Conservation (phyloP, 331 rosid species). For the Malus hybrid region DNA sequence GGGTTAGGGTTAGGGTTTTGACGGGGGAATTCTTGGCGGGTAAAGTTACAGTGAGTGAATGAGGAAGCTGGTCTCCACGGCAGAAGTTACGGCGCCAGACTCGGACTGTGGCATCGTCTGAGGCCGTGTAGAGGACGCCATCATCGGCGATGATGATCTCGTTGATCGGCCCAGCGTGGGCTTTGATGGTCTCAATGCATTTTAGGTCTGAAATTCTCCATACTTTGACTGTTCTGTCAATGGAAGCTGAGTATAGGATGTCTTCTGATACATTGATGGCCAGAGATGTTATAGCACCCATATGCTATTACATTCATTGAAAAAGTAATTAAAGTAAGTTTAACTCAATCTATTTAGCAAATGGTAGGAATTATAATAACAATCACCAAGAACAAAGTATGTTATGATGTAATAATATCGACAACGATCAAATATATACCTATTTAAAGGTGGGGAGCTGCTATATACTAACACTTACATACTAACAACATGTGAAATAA, state of each 20-base stretch:
- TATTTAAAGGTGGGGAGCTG: too few species aligned
- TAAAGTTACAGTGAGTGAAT: slow-evolving; percentile 65
- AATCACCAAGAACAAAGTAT: background rate
- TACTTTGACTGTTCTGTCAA: slow-evolving; percentile 74
- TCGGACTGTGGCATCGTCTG: slow-evolving; percentile 73
- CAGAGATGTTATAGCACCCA: slow-evolving; percentile 69
- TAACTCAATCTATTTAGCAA: background rate
- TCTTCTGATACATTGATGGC: slow-evolving; percentile 69
- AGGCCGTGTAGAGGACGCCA: slow-evolving; percentile 77
- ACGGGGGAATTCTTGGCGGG: slow-evolving; percentile 78
- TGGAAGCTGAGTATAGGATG: slow-evolving; percentile 74
- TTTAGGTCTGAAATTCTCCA: slow-evolving; percentile 83
- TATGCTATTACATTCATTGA: slow-evolving; percentile 33
- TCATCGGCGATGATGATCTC: slow-evolving; percentile 51
- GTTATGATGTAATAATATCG: background rate
- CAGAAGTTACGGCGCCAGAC: slow-evolving; percentile 79
- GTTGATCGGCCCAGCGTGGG: slow-evolving; percentile 62
- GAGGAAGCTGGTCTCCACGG: slow-evolving; percentile 49
- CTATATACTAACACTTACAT: too few species aligned
- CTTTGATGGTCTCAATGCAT: slow-evolving; percentile 87
- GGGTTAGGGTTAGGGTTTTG: slow-evolving; percentile 45
- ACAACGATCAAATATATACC: too few species aligned
- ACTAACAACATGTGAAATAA: too few species aligned
- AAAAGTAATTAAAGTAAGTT: background rate
- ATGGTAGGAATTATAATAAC: background rate